Conservation (phyloP, 441 rosid genomes). For the Macaranga tanarius region DNA sequence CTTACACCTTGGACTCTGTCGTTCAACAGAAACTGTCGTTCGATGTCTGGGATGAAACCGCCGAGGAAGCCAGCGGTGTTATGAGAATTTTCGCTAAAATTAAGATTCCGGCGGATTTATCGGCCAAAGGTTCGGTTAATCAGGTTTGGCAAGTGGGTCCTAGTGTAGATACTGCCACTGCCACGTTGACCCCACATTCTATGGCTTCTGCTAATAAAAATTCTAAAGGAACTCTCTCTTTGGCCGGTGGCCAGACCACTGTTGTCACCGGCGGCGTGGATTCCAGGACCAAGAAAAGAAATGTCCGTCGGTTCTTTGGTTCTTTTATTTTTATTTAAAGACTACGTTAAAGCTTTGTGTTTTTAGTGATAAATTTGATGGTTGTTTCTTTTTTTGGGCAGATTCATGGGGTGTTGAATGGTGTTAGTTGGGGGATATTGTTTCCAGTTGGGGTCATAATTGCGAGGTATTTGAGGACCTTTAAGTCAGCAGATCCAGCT, state of each 20-base stretch:
- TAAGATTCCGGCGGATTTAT: slow-evolving; percentile 49
- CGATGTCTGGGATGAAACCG: slow-evolving; percentile 40
- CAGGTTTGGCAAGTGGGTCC: slow-evolving; percentile 54
- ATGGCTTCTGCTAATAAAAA: slow-evolving; percentile 21
- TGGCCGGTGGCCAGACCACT: slow-evolving; percentile 26
- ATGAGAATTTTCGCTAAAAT: slow-evolving; percentile 64
- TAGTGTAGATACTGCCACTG: slow-evolving; percentile 15
- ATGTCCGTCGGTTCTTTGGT: slow-evolving; percentile 18
- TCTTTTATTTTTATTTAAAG: not conserved
- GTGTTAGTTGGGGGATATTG: slow-evolving; percentile 60
- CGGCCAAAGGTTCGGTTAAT: slow-evolving; percentile 35
- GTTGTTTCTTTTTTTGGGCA: not conserved
- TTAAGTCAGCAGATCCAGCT: slow-evolving; percentile 43
- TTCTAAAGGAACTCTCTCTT: slow-evolving; percentile 28
- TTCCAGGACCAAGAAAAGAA: slow-evolving; percentile 28
- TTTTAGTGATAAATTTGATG: not conserved
- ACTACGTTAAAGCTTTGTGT: too few relatives aligned
- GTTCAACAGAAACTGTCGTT: slow-evolving; percentile 40
- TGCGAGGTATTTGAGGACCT: slow-evolving; percentile 56
- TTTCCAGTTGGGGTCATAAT: slow-evolving; percentile 50
- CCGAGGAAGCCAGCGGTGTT: slow-evolving; percentile 32
- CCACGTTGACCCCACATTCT: slow-evolving; percentile 5
- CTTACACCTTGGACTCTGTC: not conserved
- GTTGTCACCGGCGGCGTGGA: slow-evolving; percentile 30
- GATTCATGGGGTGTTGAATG: slow-evolving; percentile 59